Conservation (phyloP, 2,329 filamentous ascomycete genomes). For the Shiraia sp. region DNA sequence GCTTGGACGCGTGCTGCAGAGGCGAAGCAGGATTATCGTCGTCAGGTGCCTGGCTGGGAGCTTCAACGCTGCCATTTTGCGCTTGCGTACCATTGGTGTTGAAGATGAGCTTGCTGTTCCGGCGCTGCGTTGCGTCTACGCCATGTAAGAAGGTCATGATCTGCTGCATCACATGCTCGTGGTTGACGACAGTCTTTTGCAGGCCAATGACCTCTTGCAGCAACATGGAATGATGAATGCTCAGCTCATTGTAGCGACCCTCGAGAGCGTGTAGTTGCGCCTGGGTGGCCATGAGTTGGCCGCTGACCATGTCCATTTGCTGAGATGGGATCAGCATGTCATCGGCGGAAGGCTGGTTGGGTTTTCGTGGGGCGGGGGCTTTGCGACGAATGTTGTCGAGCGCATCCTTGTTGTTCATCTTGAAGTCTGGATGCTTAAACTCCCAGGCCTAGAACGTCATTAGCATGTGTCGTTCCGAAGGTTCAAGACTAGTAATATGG, state of each 20-base stretch:
- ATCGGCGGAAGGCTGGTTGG: slow-evolving; percentile 53
- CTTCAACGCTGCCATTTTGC: slow-evolving; percentile 48
- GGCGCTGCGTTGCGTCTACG: slow-evolving; percentile 65
- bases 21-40: slow-evolving; percentile 70
- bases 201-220: slow-evolving; percentile 66
- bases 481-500: too few relatives aligned
- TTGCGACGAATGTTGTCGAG: slow-evolving; percentile 96
- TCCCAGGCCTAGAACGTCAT: slow-evolving; percentile 88
- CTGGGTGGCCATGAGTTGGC: slow-evolving; percentile 85
- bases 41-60: slow-evolving; percentile 51
- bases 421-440: slow-evolving; percentile 96
- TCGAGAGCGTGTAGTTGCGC: slow-evolving; percentile 89
- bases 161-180: slow-evolving; percentile 72
- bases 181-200: slow-evolving; percentile 72
- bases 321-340: slow-evolving; percentile 80
- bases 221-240: slow-evolving; percentile 66
- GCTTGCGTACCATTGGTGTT: slow-evolving; percentile 41
- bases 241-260: slow-evolving; percentile 80
- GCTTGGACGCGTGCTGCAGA: slow-evolving; percentile 68
- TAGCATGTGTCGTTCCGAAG: too few relatives aligned
- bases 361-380: slow-evolving; percentile 86
- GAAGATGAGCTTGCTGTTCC: slow-evolving; percentile 59
- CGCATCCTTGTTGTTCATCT: slow-evolving; percentile 92
- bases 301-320: slow-evolving; percentile 86
- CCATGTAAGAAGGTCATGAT: slow-evolving; percentile 70